Conservation (phyloP, 2,329 filamentous ascomycete species). For the Penicillium janthinellum region DNA sequence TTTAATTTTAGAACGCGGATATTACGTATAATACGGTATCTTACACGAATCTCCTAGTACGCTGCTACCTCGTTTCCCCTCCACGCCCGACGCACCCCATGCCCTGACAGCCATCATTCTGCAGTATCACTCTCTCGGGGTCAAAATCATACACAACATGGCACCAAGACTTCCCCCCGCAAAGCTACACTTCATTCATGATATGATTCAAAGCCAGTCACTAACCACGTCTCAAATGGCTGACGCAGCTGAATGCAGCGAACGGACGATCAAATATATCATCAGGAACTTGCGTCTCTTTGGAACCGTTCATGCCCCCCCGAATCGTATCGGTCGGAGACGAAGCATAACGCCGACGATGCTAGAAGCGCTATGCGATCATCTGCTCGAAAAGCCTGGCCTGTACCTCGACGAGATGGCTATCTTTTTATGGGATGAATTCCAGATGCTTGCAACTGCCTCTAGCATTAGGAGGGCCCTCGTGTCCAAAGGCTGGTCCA, state of each 20-base stretch:
- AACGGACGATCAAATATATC: not conserved
- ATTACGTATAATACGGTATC: not conserved
- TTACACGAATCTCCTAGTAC: not conserved
- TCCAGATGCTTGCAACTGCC: constrained; percentile 19
- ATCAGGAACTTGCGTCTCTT: not conserved
- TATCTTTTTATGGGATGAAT: constrained; percentile 29
- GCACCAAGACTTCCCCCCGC: not conserved
- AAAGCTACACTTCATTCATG: not conserved
- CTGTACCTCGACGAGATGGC: constrained; percentile 35
- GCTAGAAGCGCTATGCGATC: constrained; percentile 32
- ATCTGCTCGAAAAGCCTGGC: constrained; percentile 34
- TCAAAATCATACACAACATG: not conserved
- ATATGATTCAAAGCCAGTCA: not conserved
- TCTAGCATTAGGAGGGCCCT: constrained; percentile 30
- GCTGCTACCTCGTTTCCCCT: not conserved
- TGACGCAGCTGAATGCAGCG: not conserved
- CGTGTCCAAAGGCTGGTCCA: constrained; percentile 27
- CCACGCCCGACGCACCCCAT: not conserved
- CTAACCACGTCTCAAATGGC: not conserved
- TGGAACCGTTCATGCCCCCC: constrained; percentile 2
- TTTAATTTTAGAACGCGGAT: not conserved
- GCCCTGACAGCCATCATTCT: too few species aligned
- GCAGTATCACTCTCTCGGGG: too few species aligned
- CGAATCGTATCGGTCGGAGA: constrained; percentile 9
- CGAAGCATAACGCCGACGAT: constrained; percentile 10